A percentile compares a stretch with the other conserved stretches of the same genome.
Conservation (phyloP, 1,284 basidiomycete species). For the Hymenochaete sp. region DNA sequence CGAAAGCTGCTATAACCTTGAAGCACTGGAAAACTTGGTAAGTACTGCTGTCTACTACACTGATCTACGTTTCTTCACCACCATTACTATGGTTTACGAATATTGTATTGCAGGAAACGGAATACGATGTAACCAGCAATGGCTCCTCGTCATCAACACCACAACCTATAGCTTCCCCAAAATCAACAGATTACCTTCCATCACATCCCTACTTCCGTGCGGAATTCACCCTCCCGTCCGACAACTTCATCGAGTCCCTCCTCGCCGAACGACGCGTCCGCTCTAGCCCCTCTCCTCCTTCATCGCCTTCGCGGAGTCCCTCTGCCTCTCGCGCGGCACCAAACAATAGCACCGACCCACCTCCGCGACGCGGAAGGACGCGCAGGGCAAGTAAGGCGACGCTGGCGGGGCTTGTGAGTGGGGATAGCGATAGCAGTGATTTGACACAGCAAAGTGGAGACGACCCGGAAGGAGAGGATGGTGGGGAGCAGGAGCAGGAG, state of each 20-base stretch:
- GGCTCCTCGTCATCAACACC: slow-evolving; percentile 37
- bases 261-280: slow-evolving; percentile 56
- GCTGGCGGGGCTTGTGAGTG: slow-evolving; percentile 60
- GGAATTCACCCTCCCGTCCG: slow-evolving; percentile 55
- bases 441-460: slow-evolving; percentile 72
- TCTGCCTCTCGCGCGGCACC: too few relatives aligned
- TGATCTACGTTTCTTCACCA: slow-evolving; percentile 24
- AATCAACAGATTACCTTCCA: slow-evolving; percentile 55
- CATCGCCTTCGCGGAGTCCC: slow-evolving; percentile 33
- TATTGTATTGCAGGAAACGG: slow-evolving; percentile 43
- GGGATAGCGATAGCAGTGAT: slow-evolving; percentile 74
- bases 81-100: slow-evolving; percentile 5
- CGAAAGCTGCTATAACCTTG: slow-evolving; percentile 63
- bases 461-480: slow-evolving; percentile 31
- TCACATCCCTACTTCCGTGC: slow-evolving; percentile 61
- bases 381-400: slow-evolving; percentile 30
- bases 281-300: slow-evolving; percentile 46
- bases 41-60: slow-evolving; percentile 29
- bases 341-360: too few relatives aligned
- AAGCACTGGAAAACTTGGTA: slow-evolving; percentile 67
- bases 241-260: slow-evolving; percentile 48
- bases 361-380: slow-evolving; percentile 29
- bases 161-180: slow-evolving; percentile 47
- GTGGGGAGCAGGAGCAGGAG: slow-evolving; percentile 22
- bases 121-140: slow-evolving; percentile 40